Evolutionary conservation across 768 basidiomycete genomes (phyloP), one percentile per base, ranked within the genome.

Genomic region (Kwoniella europaea): DNA sequence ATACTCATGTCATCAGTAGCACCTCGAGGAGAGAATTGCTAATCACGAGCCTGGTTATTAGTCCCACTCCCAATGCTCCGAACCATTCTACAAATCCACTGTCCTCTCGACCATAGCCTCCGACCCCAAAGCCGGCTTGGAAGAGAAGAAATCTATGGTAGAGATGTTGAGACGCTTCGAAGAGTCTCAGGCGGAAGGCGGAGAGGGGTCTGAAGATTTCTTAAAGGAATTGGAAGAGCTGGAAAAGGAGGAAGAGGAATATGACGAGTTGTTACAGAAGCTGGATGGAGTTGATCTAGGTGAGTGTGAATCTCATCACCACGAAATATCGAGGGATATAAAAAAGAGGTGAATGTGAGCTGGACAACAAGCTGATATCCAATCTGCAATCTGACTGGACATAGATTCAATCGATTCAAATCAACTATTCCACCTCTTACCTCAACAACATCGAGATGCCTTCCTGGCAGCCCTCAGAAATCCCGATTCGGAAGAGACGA

Each of bases 131-230:
- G 79, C 73, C 0, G 84, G 74, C 4, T 69, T 81, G 53, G 83
- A 76, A 20, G 76, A 80, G 67, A 83, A 85, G 63, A 80, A 74
- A 66, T 74, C 65, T 43, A 83, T 82, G 76, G 78, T 80, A 35
- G 83, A 77, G 57, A 81, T 73, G 70, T 79, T 84, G 12, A 77
- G 74, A 24, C 53, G 78, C 7, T 71, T 78, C 71, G 71, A 82
- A 74, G 68, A 83, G 62, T 64, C 79, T 15, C 68, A 76, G 53
- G 53, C 66, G 24, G 71, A 76, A 52, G 73, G 73, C 22, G 46
- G 29, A 15, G 65, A 52, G 20, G 43, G n/a, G 10, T 12, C 63
- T 9, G 59, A 68, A 24, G 72, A 67, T 20, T 18, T 59, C 27
- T 12, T 67, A 10, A 57, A 67, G 29, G 41, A 67, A 29, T 29